Base-by-base conservation (phyloP, 108 stramenopile genomes). In the Stephanodiscus minutulus region DNA sequence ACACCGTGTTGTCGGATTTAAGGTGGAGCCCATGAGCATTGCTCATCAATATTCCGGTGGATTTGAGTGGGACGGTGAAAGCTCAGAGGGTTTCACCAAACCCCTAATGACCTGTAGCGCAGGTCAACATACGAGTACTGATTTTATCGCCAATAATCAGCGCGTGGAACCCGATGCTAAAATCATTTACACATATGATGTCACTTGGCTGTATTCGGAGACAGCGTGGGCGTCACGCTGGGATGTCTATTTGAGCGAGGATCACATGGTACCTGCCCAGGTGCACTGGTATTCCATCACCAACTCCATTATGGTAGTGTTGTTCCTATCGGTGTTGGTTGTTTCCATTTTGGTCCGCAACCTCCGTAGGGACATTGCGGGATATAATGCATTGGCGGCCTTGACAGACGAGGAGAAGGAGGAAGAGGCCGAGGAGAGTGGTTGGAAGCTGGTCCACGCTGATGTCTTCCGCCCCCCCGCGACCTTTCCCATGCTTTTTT, bases 401-500 rank as follows among this genome's bases (percentile, higher is more conserved):
- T 72, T 96, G 9, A 86, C 94, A 15, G 96, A 96, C 64, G 97
- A 98, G 82, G 90, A 91, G 71, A 95, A 96, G 73, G 81, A 84
- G 62, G 96, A 98, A 64, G 91, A 91, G 27, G 66, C 76, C 13
- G 91, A 97, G 65, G 98, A 97, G 79, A 89, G 77, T 58, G 98
- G 98, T 39, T 98, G 98, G 98, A 97, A 99, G 83, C 88, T 99
- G 57, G 92, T 99, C n/a, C 98, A 99, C 71, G 97, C 97, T 36
- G 99, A 99, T 74, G 99, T 99, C n/a, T 98, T 99, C 88, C 94
- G 99, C 60, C 98, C 99, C 17, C 99, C 99, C 22, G 28, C 85
- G 21, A 86, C 72, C 64, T 79, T 62, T 54, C 98, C 98, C 56
- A 98, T 99, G 96, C 57, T 97, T 7, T 98, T 93, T 75, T 97